A percentile compares a stretch with the other conserved stretches of the same genome.
Conservation (phyloP, 441 rosid species). For the Pelargonium fulgidum region DNA sequence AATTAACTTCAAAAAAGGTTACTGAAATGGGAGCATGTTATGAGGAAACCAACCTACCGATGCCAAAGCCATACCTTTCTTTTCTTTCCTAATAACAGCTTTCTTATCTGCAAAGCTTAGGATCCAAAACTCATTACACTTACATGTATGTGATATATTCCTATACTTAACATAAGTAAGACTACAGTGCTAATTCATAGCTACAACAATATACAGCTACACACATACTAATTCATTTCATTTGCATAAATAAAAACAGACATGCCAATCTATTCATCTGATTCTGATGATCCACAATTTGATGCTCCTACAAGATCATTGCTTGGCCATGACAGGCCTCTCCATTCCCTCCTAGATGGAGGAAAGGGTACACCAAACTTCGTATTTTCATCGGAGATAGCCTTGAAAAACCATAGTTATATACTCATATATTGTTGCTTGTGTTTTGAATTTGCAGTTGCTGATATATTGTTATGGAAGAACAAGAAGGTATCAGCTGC, state of each 20-base stretch:
- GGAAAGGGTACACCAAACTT: background rate
- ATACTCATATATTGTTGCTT: background rate
- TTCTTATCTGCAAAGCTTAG: conserved; percentile 2
- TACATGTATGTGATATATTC: background rate
- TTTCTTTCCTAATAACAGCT: background rate
- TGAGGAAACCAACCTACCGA: background rate
- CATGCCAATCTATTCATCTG: conserved; percentile 1
- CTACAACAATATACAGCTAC: background rate
- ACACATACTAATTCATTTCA: background rate
- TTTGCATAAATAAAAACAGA: background rate
- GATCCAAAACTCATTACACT: background rate
- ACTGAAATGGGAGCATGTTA: too few species aligned
- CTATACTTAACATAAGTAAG: background rate
- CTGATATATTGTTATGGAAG: conserved; percentile 50
- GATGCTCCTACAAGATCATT: background rate
- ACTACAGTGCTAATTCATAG: background rate
- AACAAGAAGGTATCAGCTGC: conserved; percentile 39
- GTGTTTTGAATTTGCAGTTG: conserved; percentile 32
- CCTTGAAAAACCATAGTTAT: background rate
- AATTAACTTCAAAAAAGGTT: too few species aligned
- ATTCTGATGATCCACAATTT: conserved; percentile 2
- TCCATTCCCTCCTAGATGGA: background rate
- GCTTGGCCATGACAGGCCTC: background rate
- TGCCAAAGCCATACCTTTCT: conserved; percentile 3
- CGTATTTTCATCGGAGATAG: too few species aligned